Percentiles rank a stretch among this genome's conserved stretches.
Conservation (phyloP, 495 filamentous ascomycete genomes). For the Staphylotrichum longicolle region DNA sequence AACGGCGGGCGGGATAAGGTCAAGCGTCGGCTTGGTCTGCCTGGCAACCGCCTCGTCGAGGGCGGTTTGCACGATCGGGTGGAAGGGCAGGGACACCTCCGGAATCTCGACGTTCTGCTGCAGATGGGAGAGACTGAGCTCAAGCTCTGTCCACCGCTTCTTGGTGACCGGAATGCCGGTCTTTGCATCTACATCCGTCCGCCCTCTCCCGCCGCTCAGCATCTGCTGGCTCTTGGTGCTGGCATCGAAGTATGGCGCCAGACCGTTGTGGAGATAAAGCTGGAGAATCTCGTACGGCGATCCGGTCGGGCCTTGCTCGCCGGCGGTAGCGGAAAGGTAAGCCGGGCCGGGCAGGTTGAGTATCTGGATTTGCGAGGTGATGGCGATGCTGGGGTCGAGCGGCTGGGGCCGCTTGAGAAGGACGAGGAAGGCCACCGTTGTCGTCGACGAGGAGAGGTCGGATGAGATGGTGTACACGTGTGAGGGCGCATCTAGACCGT, state of each 20-base stretch:
- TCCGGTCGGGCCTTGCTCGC: constrained; percentile 64
- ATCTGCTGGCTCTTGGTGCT: constrained; percentile 80
- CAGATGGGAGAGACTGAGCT: constrained; percentile 81
- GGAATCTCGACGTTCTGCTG: constrained; percentile 99
- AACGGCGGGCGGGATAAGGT: constrained; percentile 67
- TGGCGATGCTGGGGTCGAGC: constrained; percentile 74
- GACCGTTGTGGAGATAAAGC: constrained; percentile 77
- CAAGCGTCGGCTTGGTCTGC: constrained; percentile 64
- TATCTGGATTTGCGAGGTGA: constrained; percentile 83
- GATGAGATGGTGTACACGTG: constrained; percentile 77
- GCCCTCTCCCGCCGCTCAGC: constrained; percentile 59
- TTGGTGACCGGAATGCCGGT: constrained; percentile 95
- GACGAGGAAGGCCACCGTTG: constrained; percentile 78
- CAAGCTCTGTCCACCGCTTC: constrained; percentile 91
- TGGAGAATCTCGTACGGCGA: constrained; percentile 92
- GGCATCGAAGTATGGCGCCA: constrained; percentile 94
- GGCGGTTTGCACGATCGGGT: constrained; percentile 80
- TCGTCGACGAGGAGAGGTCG: constrained; percentile 74
- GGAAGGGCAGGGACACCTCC: constrained; percentile 76
- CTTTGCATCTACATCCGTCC: constrained; percentile 81
- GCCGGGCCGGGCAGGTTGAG: constrained; percentile 83
- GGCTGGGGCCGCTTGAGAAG: constrained; percentile 85
- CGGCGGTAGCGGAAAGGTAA: constrained; percentile 57
- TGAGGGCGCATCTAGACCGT: constrained; percentile 34
- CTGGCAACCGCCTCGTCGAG: constrained; percentile 69